Percentiles rank a stretch among this genome's conserved stretches.
Conservation (phyloP, 441 rosid species). For the Biscutella auriculata region DNA sequence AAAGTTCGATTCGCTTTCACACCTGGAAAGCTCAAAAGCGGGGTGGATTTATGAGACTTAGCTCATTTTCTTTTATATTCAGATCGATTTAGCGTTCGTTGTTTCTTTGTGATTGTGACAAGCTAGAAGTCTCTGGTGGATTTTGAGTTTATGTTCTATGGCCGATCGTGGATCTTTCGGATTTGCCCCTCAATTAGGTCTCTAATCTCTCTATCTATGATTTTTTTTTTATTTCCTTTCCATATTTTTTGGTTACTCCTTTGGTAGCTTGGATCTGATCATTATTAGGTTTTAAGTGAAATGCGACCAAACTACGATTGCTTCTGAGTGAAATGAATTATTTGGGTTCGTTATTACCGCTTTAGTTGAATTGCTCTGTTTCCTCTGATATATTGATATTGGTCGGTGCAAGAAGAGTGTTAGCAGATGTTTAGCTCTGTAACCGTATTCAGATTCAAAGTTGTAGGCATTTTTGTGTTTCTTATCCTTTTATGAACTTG, state of each 20-base stretch:
- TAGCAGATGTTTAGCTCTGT: neutral
- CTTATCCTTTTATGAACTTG: constrained; percentile 12
- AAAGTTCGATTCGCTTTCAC: constrained; percentile 8
- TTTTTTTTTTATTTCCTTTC: neutral
- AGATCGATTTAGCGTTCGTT: constrained; percentile 18
- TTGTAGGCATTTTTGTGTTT: no score
- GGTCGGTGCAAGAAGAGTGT: no score
- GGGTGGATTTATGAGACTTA: neutral
- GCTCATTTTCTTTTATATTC: constrained; percentile 4
- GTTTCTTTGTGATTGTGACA: constrained; percentile 8
- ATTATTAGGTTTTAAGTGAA: neutral
- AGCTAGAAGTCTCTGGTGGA: constrained; percentile 7
- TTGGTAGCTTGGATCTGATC: constrained; percentile 16
- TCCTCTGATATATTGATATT: neutral
- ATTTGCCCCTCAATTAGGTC: constrained; percentile 60
- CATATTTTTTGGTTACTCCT: neutral
- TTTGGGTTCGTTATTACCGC: neutral
- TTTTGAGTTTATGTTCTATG: constrained; percentile 30
- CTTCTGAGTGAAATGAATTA: neutral
- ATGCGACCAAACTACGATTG: neutral
- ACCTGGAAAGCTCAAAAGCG: constrained; percentile 15
- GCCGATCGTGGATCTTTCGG: constrained; percentile 63
- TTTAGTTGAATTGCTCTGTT: neutral
- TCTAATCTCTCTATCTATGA: neutral
- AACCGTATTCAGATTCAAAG: neutral